Evolutionary conservation across 2,329 filamentous ascomycete species (phyloP).

Genomic region (Aspergillus sp.): DNA sequence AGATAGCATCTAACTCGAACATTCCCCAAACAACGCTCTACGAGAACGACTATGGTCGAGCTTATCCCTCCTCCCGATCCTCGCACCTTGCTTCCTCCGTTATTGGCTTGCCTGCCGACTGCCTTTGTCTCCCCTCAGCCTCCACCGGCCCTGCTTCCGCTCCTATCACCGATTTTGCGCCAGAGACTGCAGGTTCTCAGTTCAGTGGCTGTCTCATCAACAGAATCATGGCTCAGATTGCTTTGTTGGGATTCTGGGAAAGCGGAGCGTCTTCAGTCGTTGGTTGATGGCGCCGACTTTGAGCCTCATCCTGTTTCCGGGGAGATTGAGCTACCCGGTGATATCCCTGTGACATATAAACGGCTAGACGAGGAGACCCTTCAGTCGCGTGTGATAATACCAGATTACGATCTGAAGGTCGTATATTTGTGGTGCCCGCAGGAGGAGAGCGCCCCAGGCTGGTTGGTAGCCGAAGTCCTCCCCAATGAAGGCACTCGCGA

Average conservation of each 20-base stretch:
- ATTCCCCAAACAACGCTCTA: not conserved
- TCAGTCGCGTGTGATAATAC: constrained; percentile 57
- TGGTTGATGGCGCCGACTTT: constrained; percentile 59
- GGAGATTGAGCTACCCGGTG: constrained; percentile 65
- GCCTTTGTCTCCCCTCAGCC: constrained; percentile 63
- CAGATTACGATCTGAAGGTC: constrained; percentile 59
- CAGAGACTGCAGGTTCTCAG: constrained; percentile 64
- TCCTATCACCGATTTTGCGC: constrained; percentile 66
- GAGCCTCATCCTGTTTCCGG: constrained; percentile 69
- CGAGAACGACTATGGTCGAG: constrained; percentile 53
- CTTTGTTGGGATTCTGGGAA: constrained; percentile 62
- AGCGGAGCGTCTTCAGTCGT: constrained; percentile 57
- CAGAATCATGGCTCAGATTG: constrained; percentile 62
- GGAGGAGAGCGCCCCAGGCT: constrained; percentile 56
- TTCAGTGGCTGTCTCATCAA: constrained; percentile 45
- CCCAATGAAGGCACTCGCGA: constrained; percentile 55
- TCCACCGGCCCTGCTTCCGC: constrained; percentile 63
- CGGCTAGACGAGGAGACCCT: constrained; percentile 66
- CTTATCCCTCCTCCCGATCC: constrained; percentile 60
- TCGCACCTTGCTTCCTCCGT: constrained; percentile 62
- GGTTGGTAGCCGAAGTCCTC: constrained; percentile 65
- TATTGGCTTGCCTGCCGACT: constrained; percentile 67
- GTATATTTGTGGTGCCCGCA: constrained; percentile 67
- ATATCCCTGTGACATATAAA: constrained; percentile 60
- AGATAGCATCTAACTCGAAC: not conserved